Evolutionary conservation across 1,284 basidiomycete genomes (phyloP).

Genomic region (Trichosporon coremiiforme): DNA sequence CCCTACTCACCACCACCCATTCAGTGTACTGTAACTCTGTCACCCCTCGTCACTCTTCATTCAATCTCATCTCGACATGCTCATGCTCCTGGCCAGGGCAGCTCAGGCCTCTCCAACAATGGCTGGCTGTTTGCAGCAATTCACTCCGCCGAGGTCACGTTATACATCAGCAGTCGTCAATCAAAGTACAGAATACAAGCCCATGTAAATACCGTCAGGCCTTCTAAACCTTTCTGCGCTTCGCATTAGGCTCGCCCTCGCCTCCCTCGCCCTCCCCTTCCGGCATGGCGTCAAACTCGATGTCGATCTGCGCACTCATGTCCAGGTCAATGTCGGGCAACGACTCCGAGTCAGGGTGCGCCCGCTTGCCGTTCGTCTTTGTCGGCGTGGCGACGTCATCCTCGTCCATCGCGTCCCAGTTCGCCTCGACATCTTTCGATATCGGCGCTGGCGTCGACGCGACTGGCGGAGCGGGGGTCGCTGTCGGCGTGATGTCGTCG

Average conservation of each 20-base stretch:
- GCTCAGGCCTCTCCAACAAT: not conserved
- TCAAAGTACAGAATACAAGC: constrained; percentile 4
- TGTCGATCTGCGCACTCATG: constrained; percentile 32
- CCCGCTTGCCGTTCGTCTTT: constrained; percentile 9
- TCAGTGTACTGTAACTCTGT: not conserved
- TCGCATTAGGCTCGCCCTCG: constrained; percentile 9
- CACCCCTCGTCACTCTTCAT: not conserved
- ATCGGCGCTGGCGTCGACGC: constrained; percentile 6
- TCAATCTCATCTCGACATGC: constrained; percentile 3
- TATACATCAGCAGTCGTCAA: constrained; percentile 7
- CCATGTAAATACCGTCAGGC: not conserved
- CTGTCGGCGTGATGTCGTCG: constrained; percentile 6
- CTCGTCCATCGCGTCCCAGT: constrained; percentile 24
- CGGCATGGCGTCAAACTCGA: constrained; percentile 32
- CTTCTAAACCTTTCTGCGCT: constrained; percentile 16
- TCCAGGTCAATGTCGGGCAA: constrained; percentile 19
- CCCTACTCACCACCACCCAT: not conserved
- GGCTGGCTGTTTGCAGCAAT: not conserved
- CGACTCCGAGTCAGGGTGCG: constrained; percentile 14
- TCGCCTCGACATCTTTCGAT: constrained; percentile 25
- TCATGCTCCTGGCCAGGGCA: not conserved
- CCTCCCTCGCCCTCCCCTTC: not conserved
- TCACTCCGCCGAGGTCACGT: not conserved
- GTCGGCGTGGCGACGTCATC: constrained; percentile 24
- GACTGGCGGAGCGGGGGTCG: not conserved